These are phyloP conservation scores for Volvox reticuliferus DNA, from an alignment of 139 green algal genomes.

Conservation along the genomic window DNA sequence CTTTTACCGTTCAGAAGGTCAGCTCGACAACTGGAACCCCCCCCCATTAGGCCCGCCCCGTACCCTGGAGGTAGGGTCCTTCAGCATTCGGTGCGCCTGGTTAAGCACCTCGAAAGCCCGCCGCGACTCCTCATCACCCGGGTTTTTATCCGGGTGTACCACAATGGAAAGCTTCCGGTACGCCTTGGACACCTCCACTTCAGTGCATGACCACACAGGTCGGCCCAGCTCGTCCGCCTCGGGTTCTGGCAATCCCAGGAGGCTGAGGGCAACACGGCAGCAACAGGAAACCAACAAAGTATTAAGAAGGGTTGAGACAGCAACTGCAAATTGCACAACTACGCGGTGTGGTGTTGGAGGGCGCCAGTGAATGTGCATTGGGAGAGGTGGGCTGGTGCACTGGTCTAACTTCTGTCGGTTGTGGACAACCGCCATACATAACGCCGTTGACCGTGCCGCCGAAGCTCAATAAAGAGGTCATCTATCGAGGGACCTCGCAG, in stretches of 20 bases:
- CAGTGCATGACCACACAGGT: constrained; percentile 67
- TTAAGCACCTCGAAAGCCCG: constrained; percentile 80
- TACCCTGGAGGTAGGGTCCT: constrained; percentile 56
- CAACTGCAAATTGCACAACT: neutral
- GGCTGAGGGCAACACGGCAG: constrained; percentile 49
- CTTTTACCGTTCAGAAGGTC: too few species aligned
- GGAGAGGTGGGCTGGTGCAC: too few species aligned
- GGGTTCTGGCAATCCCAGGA: constrained; percentile 75
- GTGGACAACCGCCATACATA: too few species aligned
- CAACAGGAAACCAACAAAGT: neutral
- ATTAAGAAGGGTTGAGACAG: neutral
- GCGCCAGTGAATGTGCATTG: too few species aligned
- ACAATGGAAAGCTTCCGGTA: constrained; percentile 82
- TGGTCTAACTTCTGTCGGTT: too few species aligned
- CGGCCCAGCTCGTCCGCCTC: constrained; percentile 78
- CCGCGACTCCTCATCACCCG: constrained; percentile 57
- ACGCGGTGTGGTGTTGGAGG: too few species aligned
- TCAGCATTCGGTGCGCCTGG: constrained; percentile 74
- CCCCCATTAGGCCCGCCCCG: neutral
- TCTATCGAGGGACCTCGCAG: too few species aligned
- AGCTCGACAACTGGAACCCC: too few species aligned
- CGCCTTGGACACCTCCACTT: constrained; percentile 73
- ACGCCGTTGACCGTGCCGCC: too few species aligned
- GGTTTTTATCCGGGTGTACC: constrained; percentile 88
- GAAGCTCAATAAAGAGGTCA: too few species aligned